Evolutionary conservation across 2,329 filamentous ascomycete species (phyloP).

Genomic region (Colletotrichum horii): DNA sequence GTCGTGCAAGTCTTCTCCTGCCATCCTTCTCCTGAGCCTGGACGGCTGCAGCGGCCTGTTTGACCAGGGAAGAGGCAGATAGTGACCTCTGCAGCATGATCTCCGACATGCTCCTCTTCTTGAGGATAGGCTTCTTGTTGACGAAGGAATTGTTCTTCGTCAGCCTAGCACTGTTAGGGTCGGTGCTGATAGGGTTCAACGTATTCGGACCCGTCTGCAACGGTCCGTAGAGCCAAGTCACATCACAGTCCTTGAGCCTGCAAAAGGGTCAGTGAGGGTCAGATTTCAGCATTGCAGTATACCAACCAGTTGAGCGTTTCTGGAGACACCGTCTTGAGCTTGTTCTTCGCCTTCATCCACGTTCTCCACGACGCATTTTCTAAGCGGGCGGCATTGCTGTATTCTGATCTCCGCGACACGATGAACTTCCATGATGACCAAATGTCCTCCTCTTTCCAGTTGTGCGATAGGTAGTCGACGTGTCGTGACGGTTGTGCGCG

Average conservation of each 20-base stretch:
- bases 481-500: constrained; percentile 79
- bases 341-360: constrained; percentile 92
- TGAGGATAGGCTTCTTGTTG: constrained; percentile 87
- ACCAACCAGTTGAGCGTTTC: constrained; percentile 92
- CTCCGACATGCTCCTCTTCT: constrained; percentile 96
- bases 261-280: constrained; percentile 11
- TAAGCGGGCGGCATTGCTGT: constrained; percentile 79
- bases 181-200: constrained; percentile 50
- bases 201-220: constrained; percentile 74
- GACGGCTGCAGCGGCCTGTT: constrained; percentile 86
- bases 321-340: constrained; percentile 84
- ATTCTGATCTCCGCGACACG: constrained; percentile 77
- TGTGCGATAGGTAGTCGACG: constrained; percentile 94
- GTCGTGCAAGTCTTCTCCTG: constrained; percentile 51
- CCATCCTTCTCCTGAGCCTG: constrained; percentile 77
- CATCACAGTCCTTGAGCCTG: constrained; percentile 96
- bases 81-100: constrained; percentile 90
- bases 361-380: constrained; percentile 98
- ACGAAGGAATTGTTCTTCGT: constrained; percentile 69
- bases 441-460: constrained; percentile 95
- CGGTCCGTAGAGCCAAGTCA: constrained; percentile 96
- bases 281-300: not conserved
- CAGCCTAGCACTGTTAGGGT: constrained; percentile 44
- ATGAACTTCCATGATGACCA: constrained; percentile 98
- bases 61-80: constrained; percentile 85